Conservation (phyloP, 2,329 filamentous ascomycete genomes). For the Xylariales sp. region DNA sequence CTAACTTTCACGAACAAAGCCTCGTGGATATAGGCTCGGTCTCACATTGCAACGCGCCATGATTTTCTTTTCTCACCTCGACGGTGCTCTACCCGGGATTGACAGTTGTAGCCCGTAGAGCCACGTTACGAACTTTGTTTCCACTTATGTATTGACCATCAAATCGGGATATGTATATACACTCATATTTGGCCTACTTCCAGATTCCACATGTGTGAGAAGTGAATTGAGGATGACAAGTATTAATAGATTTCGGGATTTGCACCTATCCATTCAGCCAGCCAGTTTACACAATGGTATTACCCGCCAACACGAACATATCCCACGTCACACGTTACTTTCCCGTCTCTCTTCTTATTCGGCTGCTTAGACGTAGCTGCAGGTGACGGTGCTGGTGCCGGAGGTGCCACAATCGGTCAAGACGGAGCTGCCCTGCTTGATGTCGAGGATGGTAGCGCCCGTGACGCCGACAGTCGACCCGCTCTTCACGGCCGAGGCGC, state of each 20-base stretch:
- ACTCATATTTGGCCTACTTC: background rate
- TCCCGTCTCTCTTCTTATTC: background rate
- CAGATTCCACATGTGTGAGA: background rate
- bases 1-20: background rate
- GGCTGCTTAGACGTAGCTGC: constrained; percentile 40
- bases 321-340: background rate
- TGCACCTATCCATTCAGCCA: background rate
- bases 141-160: background rate
- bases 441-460: constrained; percentile 58
- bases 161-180: constrained; percentile 1
- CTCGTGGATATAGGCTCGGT: background rate
- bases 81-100: background rate
- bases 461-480: constrained; percentile 54
- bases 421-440: constrained; percentile 56
- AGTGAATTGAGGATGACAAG: background rate
- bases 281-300: no score
- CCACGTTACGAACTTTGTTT: background rate
- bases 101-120: background rate
- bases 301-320: background rate
- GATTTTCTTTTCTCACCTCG: background rate
- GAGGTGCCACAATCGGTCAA: constrained; percentile 50
- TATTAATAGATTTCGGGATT: background rate
- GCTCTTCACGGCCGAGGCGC: constrained; percentile 52
- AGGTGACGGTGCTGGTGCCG: constrained; percentile 46
- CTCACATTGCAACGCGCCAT: background rate